Evolutionary conservation across 1,284 basidiomycete species (phyloP).

Genomic region (Apiotrichum siamense): DNA sequence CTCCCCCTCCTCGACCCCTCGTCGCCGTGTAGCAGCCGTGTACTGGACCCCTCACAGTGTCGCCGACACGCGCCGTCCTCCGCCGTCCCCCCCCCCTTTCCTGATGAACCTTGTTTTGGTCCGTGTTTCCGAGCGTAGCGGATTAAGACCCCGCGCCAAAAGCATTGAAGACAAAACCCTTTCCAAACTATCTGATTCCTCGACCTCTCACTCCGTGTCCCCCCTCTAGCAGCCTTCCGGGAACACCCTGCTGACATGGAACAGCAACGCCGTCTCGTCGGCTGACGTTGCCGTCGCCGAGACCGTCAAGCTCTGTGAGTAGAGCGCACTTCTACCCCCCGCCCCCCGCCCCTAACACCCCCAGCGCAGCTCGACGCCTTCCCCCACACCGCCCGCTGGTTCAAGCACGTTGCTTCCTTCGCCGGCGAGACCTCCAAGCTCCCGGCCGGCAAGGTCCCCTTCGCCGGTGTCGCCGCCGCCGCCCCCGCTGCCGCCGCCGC

Average conservation of each 20-base stretch:
- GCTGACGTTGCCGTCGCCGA: constrained; percentile 95
- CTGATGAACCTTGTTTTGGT: constrained; percentile 87
- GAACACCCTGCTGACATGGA: constrained; percentile 18
- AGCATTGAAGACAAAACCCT: constrained; percentile 45
- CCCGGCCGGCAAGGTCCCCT: constrained; percentile 76
- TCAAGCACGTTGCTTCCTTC: constrained; percentile 87
- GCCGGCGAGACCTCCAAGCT: constrained; percentile 68
- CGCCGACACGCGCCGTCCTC: constrained; percentile 1
- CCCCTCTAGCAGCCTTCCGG: neutral
- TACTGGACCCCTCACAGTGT: too few species aligned
- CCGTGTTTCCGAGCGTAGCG: constrained; percentile 97
- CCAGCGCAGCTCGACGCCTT: constrained; percentile 55
- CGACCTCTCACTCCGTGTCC: constrained; percentile 2
- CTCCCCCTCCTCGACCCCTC: neutral
- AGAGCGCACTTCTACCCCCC: constrained; percentile 72
- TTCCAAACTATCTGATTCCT: constrained; percentile 77
- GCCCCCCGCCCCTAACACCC: constrained; percentile 57
- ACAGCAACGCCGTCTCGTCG: constrained; percentile 88
- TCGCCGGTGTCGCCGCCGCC: constrained; percentile 59
- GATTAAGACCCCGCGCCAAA: constrained; percentile 86
- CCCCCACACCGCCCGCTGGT: constrained; percentile 87
- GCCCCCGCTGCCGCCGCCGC: constrained; percentile 50
- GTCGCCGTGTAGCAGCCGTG: too few species aligned
- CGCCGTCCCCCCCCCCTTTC: constrained; percentile 11
- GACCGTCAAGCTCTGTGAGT: constrained; percentile 57